Evolutionary conservation across 495 filamentous ascomycete genomes (phyloP), one percentile per base, ranked within the genome.

Genomic region (Pyrenula massariospora): DNA sequence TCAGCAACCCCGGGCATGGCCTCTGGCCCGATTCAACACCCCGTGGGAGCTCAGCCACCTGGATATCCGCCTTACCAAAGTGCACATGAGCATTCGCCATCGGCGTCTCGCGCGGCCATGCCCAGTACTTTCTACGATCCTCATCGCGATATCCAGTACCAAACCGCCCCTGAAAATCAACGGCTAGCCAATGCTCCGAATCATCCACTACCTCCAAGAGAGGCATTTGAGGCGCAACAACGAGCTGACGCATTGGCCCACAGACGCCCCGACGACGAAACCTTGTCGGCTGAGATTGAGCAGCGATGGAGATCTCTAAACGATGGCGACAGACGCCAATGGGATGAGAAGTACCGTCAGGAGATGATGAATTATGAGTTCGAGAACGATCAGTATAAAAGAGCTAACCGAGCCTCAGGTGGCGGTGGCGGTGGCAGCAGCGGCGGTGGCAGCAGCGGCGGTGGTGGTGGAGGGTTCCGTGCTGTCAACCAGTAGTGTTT

Each of bases 371-470:
- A 51, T 25, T 56, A 51, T 42, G 53, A 56, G 50, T 50, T 54
- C 54, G 58, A 42, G 47, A 25, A 42, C 60, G 54, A 24, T 58
- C 61, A 54, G 56, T 24, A 19, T 60, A 58, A 22, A 59, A 51
- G 56, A 60, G 54, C 56, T 58, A 50, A 60, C 53, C 25, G 58
- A 65, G 58, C 61, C 59, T 19, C 58, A 53, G 19, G 56, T 47
- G 56, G 58, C 61, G 57, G 61, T 59, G 59, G 59, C 55, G 57
- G 56, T 8, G n/a, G n/a, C n/a, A n/a, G n/a, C n/a, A n/a, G 61
- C 55, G 55, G 64, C 63, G 60, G 56, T 55, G 57, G 54, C 49
- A 48, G 48, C 15, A 52, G 56, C 36, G 56, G 58, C 61, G 57
- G 61, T 59, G 59, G 59, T 55, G 57, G 56, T 8, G 58, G 60